Base-by-base conservation (phyloP, 2,329 filamentous ascomycete genomes). In the Sporothrix phasma region DNA sequence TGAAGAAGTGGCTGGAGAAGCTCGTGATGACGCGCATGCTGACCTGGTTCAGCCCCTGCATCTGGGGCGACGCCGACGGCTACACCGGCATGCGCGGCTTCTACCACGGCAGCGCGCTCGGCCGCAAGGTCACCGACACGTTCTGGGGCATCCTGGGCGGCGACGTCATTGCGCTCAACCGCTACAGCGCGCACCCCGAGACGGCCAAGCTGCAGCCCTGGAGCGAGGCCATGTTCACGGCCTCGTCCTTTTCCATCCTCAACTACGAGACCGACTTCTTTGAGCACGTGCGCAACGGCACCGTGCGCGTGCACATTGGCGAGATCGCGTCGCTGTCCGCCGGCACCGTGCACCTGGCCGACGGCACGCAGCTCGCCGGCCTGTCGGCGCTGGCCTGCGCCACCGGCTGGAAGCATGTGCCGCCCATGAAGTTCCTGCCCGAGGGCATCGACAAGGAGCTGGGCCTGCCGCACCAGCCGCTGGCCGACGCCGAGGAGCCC, bases 11-110 rank as follows among this genome's bases (percentile, higher is more conserved):
- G 80, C 75, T 90, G 0, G 88, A 91, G 73, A 84, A 87, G 69
- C 79, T 91, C 4, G 80, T 87, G 3, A 81, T 80, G 37, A 87
- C 83, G 0, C 84, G 89, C 0, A 79, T 88, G 67, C 74, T 92
- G 62, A 88, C 84, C 1, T 91, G 87, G 85, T 85, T 92, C 73
- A 86, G 83, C 61, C 89, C 89, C 0, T 92, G 88, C 71, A 80
- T 88, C 15, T 92, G 87, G 86, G 87, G 85, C 4, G 77, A 79
- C 1, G 81, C 79, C 1, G 86, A 85, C 69, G 87, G 86, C 1
- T 88, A 81, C 67, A 75, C 79, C 13, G 75, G 74, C 11, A 76
- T 83, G 1, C 79, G 84, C 3, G 70, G 73, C 10, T 83, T 87
- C 65, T 76, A 86, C 54, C 85, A 88, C 67, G 76, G 78, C 24